Evolutionary conservation across 495 filamentous ascomycete genomes (phyloP).

Genomic region (Podospora comata): DNA sequence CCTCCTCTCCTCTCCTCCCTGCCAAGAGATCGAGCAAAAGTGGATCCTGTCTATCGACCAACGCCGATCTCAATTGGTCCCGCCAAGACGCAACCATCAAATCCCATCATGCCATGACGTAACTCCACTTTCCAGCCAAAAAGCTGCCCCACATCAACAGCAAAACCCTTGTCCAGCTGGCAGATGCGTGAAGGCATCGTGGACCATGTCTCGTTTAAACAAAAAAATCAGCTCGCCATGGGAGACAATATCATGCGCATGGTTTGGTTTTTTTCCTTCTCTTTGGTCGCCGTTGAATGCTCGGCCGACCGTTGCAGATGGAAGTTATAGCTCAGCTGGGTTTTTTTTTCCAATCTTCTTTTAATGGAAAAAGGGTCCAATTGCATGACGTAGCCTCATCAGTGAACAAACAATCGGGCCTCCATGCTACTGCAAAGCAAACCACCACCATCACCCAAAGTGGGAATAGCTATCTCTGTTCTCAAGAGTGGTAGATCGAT

Average conservation of each 20-base stretch:
- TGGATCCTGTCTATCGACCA: conserved; percentile 4
- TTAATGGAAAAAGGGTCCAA: not conserved
- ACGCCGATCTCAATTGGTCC: conserved; percentile 14
- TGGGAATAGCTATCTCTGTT: not conserved
- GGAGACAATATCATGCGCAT: not conserved
- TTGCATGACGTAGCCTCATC: not conserved
- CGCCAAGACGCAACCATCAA: not conserved
- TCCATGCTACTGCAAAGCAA: not conserved
- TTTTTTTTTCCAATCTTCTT: no score
- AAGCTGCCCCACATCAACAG: not conserved
- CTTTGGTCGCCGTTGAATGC: not conserved
- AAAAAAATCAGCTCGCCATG: not conserved
- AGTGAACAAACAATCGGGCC: not conserved
- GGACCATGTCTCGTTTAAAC: not conserved
- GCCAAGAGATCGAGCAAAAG: not conserved
- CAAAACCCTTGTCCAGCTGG: conserved; percentile 8
- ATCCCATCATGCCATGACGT: conserved; percentile 15
- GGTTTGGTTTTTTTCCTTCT: no score
- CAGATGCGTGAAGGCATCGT: not conserved
- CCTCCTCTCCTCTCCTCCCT: not conserved
- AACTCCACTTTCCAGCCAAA: not conserved
- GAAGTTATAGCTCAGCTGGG: not conserved
- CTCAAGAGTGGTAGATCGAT: not conserved
- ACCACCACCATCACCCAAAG: not conserved
- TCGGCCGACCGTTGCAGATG: not conserved